Evolutionary conservation across 768 basidiomycete genomes (phyloP), one percentile per base, ranked within the genome.

Genomic region (Sistotremastrum niveocremeum): DNA sequence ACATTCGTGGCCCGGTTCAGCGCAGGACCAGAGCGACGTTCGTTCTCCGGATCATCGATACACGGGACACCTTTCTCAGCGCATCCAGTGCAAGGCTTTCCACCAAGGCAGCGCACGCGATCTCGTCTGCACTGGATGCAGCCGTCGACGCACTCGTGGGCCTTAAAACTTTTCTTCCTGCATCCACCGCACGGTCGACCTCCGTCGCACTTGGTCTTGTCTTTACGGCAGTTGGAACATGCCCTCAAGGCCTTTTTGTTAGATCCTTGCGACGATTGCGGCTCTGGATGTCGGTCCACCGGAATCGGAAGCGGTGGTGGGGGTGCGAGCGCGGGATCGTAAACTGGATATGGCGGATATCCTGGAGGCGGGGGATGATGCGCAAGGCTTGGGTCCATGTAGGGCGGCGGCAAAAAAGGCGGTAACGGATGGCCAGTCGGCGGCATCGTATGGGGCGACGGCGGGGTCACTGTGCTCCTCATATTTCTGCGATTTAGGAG

Each of bases 121-220:
- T 7, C 37, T 7, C 29, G 12, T 34, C 45, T 41, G 20, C 45
- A 46, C 3, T 29, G 37, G 9, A 38, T 30, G 35, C 45, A 46
- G 7, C 45, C 45, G 28, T 46, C 45, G 7, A 39, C 3, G 37
- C 45, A 46, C 10, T 29, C 7, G 29, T 46, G 3, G 10, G 35
- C 45, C 3, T 39, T 20, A 2, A 20, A 10, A 4, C 45, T 39
- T 32, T 34, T 46, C 12, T 34, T 10, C 29, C 31, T 34, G 31
- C 45, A 46, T 20, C 45, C 37, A 31, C 31, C 34, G 35, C 45
- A 46, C 2, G 45, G 45, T 20, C 45, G 30, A 12, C 29, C 45
- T 34, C 33, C 36, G 31, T 46, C 45, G 12, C 45, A 46, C 10
- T 39, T 37, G 7, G 45, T 31, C 45, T 46, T 46, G 12, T 46